Percentiles rank a stretch among this genome's conserved stretches.
Conservation (phyloP, 1,284 basidiomycete genomes). For the Melampsora larici-populina region DNA sequence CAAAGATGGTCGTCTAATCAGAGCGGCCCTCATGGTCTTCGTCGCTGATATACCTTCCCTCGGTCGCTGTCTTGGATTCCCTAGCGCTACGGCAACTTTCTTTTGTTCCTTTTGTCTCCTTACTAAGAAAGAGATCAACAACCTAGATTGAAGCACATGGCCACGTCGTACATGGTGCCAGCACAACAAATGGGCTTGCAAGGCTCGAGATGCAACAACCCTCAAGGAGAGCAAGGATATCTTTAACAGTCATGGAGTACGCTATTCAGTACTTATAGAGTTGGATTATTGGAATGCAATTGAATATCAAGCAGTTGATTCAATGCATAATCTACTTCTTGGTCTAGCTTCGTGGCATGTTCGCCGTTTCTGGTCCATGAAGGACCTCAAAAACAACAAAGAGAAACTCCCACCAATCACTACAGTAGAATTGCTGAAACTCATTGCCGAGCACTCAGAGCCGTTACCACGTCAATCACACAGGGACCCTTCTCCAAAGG, state of each 20-base stretch:
- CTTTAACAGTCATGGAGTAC: background rate
- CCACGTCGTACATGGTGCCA: background rate
- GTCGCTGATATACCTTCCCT: constrained; percentile 44
- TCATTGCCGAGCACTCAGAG: no score
- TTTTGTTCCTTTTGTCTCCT: constrained; percentile 43
- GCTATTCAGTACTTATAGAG: constrained; percentile 14
- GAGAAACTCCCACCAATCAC: no score
- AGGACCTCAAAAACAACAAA: background rate
- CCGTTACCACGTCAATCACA: no score
- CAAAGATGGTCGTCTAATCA: no score
- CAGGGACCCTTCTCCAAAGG: no score
- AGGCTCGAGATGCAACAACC: background rate
- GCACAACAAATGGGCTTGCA: background rate
- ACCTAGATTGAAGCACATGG: constrained; percentile 5
- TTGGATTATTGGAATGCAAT: constrained; percentile 26
- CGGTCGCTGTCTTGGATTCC: constrained; percentile 35
- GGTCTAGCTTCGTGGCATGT: constrained; percentile 24
- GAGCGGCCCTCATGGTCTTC: constrained; percentile 35
- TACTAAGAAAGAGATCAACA: background rate
- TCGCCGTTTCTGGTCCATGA: constrained; percentile 12
- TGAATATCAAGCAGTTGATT: constrained; percentile 26
- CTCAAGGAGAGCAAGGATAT: background rate
- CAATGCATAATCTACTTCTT: constrained; percentile 32
- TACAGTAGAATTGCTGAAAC: no score
- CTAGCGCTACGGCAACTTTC: background rate